Percentiles rank a stretch among this genome's conserved stretches.
Conservation (phyloP, 1,284 basidiomycete species). For the Sanghuangporus sanghuang region DNA sequence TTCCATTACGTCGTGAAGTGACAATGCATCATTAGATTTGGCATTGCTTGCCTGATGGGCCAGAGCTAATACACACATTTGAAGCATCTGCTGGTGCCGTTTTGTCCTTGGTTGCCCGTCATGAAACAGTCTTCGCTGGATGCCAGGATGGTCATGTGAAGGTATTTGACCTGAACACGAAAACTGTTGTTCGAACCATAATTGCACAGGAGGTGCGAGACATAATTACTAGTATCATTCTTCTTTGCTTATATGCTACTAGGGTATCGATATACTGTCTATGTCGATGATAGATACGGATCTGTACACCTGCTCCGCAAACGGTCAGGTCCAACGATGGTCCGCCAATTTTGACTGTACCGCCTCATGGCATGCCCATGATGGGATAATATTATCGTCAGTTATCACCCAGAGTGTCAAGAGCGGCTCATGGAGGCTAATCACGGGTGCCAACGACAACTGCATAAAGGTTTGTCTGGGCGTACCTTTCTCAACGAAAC, state of each 20-base stretch:
- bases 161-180: slow-evolving; percentile 89
- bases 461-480: slow-evolving; percentile 60
- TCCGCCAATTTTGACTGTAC: slow-evolving; percentile 81
- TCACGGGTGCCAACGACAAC: slow-evolving; percentile 84
- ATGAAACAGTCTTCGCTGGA: slow-evolving; percentile 85
- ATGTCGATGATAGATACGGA: slow-evolving; percentile 73
- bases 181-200: slow-evolving; percentile 79
- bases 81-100: slow-evolving; percentile 66
- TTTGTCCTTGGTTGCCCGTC: slow-evolving; percentile 70
- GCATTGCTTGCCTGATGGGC: slow-evolving; percentile 49
- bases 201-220: slow-evolving; percentile 69
- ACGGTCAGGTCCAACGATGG: slow-evolving; percentile 79
- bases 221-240: neutral
- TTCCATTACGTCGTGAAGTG: slow-evolving; percentile 9
- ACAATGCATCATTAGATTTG: slow-evolving; percentile 55
- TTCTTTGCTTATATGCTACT: neutral
- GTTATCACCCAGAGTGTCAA: slow-evolving; percentile 39
- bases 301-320: slow-evolving; percentile 78
- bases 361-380: slow-evolving; percentile 76
- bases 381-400: slow-evolving; percentile 78
- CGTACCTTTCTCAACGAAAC: neutral
- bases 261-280: slow-evolving; percentile 77
- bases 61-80: slow-evolving; percentile 53
- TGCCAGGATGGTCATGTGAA: slow-evolving; percentile 92
- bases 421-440: slow-evolving; percentile 39